Evolutionary conservation across 345 rosid species (phyloP), one percentile per base, ranked within the genome.

Genomic region (Hibiscus trionum): DNA sequence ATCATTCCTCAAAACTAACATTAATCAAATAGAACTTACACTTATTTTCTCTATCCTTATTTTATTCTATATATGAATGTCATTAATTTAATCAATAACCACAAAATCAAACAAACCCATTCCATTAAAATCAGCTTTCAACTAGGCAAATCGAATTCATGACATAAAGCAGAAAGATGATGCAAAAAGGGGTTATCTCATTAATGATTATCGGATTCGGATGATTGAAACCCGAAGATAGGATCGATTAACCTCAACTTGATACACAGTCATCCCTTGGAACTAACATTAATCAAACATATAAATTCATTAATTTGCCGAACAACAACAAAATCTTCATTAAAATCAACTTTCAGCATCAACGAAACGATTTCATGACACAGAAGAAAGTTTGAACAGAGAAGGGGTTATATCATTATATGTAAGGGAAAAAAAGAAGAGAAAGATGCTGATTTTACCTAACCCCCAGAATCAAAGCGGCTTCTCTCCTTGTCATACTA

Each of bases 391-490:
- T 50, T 19, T 11, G 29, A 37, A 39, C 50, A 64, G 46, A 42
- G 10, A 42, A 39, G 0, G 11, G 46, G 46, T 9, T 42, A 42
- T 42, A 8, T 42, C 46, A 42, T 4, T 11, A 31, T 15, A 73
- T 17, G 16, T 53, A 47, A 60, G 16, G 3, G 39, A 35, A 35
- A 31, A 35, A 35, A 37, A 37, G 42, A 1, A 4, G 42, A 37
- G 10, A 16, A 44, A 27, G 52, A 55, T 15, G 1, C 60, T 26
- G 42, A 53, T 49, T 68, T 11, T 44, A 93, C 98, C 96, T 93
- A 64, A 93, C 85, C 2, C 93, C 96, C 21, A 93, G 96, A 74
- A 91, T 91, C 24, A 86, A 80, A 85, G 98, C 97, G 3, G 98
- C 97, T 85, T 89, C 98, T 49, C 90, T 85, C 31, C 87, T 83